Evolutionary conservation across 768 basidiomycete genomes (phyloP).

Genomic region (Macrolepiota albuminosa): DNA sequence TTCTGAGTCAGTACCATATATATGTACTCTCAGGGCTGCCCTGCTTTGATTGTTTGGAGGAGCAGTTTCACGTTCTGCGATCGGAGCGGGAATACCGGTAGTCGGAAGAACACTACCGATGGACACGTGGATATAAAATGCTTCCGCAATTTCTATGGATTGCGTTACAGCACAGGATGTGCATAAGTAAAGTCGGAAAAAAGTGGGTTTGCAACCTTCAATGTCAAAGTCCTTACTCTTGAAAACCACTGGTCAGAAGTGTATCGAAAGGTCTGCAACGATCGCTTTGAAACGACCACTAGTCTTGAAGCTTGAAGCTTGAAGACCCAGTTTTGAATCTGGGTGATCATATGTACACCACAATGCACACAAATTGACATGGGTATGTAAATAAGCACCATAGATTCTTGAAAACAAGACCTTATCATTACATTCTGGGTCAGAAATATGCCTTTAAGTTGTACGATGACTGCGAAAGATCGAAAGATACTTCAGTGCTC

Average conservation of each 20-base stretch:
- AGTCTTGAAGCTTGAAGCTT: no score
- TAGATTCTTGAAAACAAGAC: background rate
- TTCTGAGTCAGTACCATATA: slow-evolving; percentile 5
- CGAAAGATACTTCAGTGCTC: slow-evolving; percentile 5
- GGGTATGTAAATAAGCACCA: background rate
- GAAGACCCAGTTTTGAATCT: background rate
- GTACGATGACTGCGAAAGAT: background rate
- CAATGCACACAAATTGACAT: background rate
- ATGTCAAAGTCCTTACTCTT: no score
- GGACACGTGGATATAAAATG: background rate
- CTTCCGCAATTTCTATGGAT: background rate
- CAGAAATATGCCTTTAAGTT: background rate
- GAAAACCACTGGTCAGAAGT: no score
- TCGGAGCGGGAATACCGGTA: background rate
- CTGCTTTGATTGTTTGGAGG: background rate
- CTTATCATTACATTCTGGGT: background rate
- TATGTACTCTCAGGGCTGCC: background rate
- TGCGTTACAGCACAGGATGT: no score
- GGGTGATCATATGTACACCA: background rate
- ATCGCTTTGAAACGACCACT: background rate
- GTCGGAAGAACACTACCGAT: background rate
- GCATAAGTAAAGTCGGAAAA: no score
- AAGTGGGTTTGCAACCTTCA: no score
- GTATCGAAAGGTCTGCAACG: background rate
- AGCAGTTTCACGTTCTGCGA: background rate